Evolutionary conservation across 345 rosid genomes (phyloP), one percentile per base, ranked within the genome.

Genomic region (Populus nigra): DNA sequence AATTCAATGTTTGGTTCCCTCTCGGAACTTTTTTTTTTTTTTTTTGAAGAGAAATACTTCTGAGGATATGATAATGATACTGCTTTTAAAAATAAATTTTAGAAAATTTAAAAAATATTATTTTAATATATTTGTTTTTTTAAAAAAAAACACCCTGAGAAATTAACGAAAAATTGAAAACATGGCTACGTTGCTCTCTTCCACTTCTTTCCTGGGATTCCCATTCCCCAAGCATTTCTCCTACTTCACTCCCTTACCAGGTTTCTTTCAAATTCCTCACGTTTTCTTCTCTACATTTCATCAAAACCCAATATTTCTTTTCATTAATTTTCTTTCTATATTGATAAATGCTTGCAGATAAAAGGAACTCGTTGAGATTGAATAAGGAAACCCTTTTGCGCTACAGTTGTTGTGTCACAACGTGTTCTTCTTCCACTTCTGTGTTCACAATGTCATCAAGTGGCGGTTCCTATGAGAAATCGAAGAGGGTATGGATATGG

Each of bases 401-500:
- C 43, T 67, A 38, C 27, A 80, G 38, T 66, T 76, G 57, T 65
- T 25, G 71, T 74, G 68, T 79, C 13, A 73, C 72, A 65, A 77
- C 82, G 86, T 77, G 75, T 69, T 80, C 90, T 71, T 77, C 80
- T 36, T 70, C 50, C 7, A 49, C 33, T 79, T 45, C 35, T 45
- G 68, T 82, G 45, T 50, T 73, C 10, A 16, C 72, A 22, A 61
- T 76, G 55, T n/a, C 87, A 53, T 71, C 76, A 66, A 35, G 43
- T n/a, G 73, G 63, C 27, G 50, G 50, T 47, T 47, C 50, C 5
- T 86, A 76, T 69, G 86, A 82, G 75, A 69, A 71, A 57, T 75
- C 88, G 31, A 91, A 94, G 91, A 83, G 78, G 79, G 93, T 93
- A 36, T 94, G 97, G 97, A 80, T 93, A 69, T 93, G 94, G 94